These are phyloP conservation scores for Raddia distichophylla DNA, from an alignment of 176 grass and related monocot genomes.

Conservation along the genomic window DNA sequence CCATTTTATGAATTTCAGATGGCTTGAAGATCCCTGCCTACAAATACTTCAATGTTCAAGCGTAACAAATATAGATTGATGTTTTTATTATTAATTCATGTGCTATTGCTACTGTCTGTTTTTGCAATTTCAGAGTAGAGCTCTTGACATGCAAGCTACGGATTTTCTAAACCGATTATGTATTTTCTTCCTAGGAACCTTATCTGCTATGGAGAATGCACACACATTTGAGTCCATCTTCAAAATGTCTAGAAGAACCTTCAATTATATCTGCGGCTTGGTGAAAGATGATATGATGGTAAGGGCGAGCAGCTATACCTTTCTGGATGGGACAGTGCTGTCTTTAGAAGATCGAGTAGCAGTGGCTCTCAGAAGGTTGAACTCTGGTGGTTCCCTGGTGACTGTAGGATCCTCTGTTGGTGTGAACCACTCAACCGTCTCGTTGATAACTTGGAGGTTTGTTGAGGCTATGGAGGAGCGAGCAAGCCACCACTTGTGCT, in stretches of 20 bases:
- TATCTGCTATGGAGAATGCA: conserved; percentile 45
- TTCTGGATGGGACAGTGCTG: conserved; percentile 54
- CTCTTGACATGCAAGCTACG: conserved; percentile 3
- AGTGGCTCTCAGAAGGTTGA: conserved; percentile 63
- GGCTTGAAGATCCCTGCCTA: background rate
- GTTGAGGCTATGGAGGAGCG: conserved; percentile 71
- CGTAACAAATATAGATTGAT: background rate
- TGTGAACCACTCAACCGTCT: conserved; percentile 68
- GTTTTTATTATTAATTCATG: background rate
- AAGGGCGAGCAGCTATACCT: conserved; percentile 58
- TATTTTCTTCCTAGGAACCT: conserved; percentile 43
- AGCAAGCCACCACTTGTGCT: conserved; percentile 53
- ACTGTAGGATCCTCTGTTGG: conserved; percentile 61
- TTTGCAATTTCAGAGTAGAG: background rate
- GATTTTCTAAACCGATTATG: conserved; percentile 18
- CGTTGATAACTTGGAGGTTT: conserved; percentile 71
- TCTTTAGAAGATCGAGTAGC: conserved; percentile 72
- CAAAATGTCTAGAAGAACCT: conserved; percentile 71
- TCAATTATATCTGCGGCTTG: conserved; percentile 58
- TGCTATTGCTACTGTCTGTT: background rate
- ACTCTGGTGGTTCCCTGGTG: conserved; percentile 68
- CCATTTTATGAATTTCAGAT: background rate
- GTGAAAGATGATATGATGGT: conserved; percentile 74
- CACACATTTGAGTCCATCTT: conserved; percentile 58
- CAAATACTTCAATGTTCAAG: background rate